These are phyloP conservation scores for Lunasporangiospora selenospora DNA, from an alignment of 192 early-diverging fungal species.

Conservation along the genomic window DNA sequence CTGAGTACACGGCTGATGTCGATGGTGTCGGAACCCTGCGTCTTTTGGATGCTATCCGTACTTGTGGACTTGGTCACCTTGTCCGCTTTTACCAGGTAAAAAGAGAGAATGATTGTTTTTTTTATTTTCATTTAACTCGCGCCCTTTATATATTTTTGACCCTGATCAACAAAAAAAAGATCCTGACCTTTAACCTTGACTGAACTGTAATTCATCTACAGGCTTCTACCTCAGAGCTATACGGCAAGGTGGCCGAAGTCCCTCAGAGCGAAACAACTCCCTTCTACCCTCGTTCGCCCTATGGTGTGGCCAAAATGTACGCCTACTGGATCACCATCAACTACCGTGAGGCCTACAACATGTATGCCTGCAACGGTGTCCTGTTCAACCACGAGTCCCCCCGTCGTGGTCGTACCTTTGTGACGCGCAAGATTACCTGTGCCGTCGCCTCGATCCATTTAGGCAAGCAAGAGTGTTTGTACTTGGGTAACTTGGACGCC, in stretches of 20 bases:
- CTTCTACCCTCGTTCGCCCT: constrained; percentile 78
- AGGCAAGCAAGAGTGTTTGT: constrained; percentile 65
- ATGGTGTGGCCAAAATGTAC: constrained; percentile 79
- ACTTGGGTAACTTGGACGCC: constrained; percentile 74
- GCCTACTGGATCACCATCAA: constrained; percentile 79
- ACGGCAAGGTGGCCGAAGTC: constrained; percentile 75
- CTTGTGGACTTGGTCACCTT: constrained; percentile 67
- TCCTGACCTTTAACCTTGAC: not conserved
- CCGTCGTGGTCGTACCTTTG: constrained; percentile 73
- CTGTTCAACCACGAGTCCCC: constrained; percentile 78
- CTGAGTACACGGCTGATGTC: constrained; percentile 81
- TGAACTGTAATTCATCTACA: constrained; percentile 36
- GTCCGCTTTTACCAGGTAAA: constrained; percentile 68
- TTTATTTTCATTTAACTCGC: too few relatives aligned
- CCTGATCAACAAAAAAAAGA: not conserved
- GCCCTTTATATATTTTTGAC: not conserved
- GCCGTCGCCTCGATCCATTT: constrained; percentile 74
- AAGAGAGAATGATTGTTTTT: too few relatives aligned
- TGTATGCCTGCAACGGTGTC: constrained; percentile 79
- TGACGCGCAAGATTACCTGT: constrained; percentile 74
- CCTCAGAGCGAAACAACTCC: constrained; percentile 78
- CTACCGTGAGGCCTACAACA: constrained; percentile 75
- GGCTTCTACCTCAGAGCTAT: constrained; percentile 76
- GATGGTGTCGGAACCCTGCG: constrained; percentile 82
- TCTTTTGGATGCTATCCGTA: constrained; percentile 80